These are phyloP conservation scores for Fusarium sublunatum DNA, from an alignment of 2,329 filamentous ascomycete species.

Conservation along the genomic window DNA sequence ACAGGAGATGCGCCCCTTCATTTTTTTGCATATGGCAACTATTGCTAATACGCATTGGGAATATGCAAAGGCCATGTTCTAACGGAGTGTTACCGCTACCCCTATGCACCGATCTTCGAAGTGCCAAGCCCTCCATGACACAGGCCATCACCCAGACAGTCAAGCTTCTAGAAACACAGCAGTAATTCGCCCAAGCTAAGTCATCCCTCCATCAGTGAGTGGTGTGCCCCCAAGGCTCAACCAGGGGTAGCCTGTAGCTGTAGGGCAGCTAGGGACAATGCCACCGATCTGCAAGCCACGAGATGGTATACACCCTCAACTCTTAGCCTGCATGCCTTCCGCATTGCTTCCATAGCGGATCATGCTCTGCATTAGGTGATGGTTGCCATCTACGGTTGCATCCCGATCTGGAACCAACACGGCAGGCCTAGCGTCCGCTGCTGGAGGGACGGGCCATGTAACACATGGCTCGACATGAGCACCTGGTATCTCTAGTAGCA, in stretches of 20 bases:
- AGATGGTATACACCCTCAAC: not conserved
- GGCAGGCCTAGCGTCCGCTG: constrained; percentile 1
- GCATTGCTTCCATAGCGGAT: constrained; percentile 6
- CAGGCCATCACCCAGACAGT: constrained; percentile 15
- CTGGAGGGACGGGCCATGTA: constrained; percentile 3
- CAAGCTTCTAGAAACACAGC: not conserved
- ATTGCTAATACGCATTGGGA: not conserved
- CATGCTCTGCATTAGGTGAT: constrained; percentile 8
- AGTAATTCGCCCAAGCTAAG: not conserved
- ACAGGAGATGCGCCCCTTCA: no score
- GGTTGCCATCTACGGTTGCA: constrained; percentile 8
- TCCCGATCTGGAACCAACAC: constrained; percentile 20
- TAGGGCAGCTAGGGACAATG: not conserved
- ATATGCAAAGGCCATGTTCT: not conserved
- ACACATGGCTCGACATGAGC: constrained; percentile 11
- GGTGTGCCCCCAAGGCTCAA: not conserved
- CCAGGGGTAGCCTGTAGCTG: constrained; percentile 1
- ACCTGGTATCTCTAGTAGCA: not conserved
- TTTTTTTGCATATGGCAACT: not conserved
- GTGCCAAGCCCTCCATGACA: constrained; percentile 5
- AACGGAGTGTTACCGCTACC: constrained; percentile 4
- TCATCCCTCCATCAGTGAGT: not conserved
- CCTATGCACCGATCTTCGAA: constrained; percentile 17
- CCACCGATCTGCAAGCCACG: constrained; percentile 4
- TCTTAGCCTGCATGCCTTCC: not conserved